Evolutionary conservation across 2,329 filamentous ascomycete genomes (phyloP).

Genomic region (Hymenoscyphus scutula): DNA sequence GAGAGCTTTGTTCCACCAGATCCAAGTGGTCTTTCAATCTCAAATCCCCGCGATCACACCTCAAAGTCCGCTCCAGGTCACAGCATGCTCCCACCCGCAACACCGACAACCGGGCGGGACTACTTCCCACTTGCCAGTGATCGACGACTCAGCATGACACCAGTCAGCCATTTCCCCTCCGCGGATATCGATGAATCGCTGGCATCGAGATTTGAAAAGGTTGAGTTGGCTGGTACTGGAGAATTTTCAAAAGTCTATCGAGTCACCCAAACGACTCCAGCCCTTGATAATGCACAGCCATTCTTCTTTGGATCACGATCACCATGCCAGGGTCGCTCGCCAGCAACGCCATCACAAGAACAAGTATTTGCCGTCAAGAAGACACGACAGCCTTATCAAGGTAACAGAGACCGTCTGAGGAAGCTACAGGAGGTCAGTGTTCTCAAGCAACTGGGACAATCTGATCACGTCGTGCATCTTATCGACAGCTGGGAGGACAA

Average conservation of each 20-base stretch:
- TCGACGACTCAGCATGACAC: conserved; percentile 61
- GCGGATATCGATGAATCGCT: conserved; percentile 74
- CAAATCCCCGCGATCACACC: conserved; percentile 49
- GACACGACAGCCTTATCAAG: conserved; percentile 74
- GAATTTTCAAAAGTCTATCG: conserved; percentile 94
- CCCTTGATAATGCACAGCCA: conserved; percentile 41
- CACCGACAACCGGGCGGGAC: conserved; percentile 66
- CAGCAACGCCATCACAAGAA: conserved; percentile 52
- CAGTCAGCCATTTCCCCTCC: conserved; percentile 66
- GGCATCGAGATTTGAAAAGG: conserved; percentile 73
- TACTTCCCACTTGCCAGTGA: conserved; percentile 56
- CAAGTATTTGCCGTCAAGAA: conserved; percentile 92
- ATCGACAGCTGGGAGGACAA: conserved; percentile 86
- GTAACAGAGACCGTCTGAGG: conserved; percentile 73
- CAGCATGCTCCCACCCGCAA: conserved; percentile 66
- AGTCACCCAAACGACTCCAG: conserved; percentile 52
- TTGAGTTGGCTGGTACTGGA: conserved; percentile 78
- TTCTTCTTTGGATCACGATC: conserved; percentile 44
- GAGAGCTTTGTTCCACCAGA: conserved; percentile 74
- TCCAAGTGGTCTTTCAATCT: conserved; percentile 80
- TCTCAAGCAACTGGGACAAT: conserved; percentile 71
- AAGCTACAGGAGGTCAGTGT: conserved; percentile 83
- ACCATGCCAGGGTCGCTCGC: conserved; percentile 47
- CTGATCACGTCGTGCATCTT: conserved; percentile 82
- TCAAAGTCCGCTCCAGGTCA: conserved; percentile 36